These are phyloP conservation scores for Boletus speciosus DNA, from an alignment of 768 basidiomycete species.

Conservation along the genomic window DNA sequence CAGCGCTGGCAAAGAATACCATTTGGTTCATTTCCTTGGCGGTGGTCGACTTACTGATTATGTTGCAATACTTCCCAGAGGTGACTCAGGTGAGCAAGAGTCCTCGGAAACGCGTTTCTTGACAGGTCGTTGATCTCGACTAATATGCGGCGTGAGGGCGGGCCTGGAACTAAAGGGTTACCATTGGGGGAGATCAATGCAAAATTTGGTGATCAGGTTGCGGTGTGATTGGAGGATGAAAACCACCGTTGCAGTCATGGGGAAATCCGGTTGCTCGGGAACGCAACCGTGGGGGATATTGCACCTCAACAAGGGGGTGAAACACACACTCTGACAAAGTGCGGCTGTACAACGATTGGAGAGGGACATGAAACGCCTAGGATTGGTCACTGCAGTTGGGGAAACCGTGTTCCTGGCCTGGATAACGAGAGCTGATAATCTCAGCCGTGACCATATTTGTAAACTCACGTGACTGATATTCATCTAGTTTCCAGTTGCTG, in stretches of 20 bases:
- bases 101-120: not conserved
- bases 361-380: not conserved
- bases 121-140: not conserved
- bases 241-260: not conserved
- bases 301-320: not conserved
- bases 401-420: too few relatives aligned
- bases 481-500: not conserved
- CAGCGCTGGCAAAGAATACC: not conserved
- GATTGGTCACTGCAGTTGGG: too few relatives aligned
- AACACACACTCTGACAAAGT: too few relatives aligned
- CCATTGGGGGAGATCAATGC: too few relatives aligned
- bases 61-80: not conserved
- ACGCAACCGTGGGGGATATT: not conserved
- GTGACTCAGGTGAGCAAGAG: too few relatives aligned
- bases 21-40: too few relatives aligned
- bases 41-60: not conserved
- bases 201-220: not conserved
- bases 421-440: too few relatives aligned
- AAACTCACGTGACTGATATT: constrained; percentile 4
- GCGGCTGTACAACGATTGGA: not conserved
- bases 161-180: not conserved
- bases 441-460: constrained; percentile 8
- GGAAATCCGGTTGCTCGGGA: not conserved
- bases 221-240: not conserved
- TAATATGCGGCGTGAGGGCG: not conserved